These are phyloP conservation scores for Citrus medica DNA, from an alignment of 345 rosid species.

Conservation along the genomic window DNA sequence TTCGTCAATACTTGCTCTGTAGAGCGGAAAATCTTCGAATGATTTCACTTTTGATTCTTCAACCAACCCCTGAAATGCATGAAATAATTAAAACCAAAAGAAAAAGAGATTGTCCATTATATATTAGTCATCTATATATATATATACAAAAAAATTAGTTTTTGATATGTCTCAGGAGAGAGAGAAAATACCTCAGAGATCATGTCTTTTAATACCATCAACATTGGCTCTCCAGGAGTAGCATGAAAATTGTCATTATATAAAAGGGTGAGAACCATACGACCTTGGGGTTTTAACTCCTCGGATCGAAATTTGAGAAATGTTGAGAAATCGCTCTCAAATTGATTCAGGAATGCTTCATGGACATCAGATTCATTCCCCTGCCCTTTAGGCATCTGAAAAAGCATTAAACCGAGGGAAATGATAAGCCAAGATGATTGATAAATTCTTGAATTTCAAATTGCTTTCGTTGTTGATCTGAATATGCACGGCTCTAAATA, in stretches of 20 bases:
- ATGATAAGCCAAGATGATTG: neutral
- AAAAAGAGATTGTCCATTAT: neutral
- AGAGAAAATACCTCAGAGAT: constrained; percentile 8
- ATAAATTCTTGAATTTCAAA: neutral
- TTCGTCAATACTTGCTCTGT: constrained; percentile 7
- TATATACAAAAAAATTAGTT: neutral
- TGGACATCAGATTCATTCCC: constrained; percentile 1
- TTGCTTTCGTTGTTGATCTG: too few species aligned
- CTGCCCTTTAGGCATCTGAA: neutral
- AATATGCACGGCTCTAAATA: too few species aligned
- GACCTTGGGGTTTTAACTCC: constrained; percentile 14
- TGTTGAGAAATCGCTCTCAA: constrained; percentile 6
- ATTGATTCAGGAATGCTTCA: constrained; percentile 9
- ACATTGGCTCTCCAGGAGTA: neutral
- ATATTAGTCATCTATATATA: too few species aligned
- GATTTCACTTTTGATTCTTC: constrained; percentile 2
- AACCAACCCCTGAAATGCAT: neutral
- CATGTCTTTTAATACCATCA: constrained; percentile 3
- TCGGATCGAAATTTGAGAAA: constrained; percentile 9
- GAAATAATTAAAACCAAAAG: too few species aligned
- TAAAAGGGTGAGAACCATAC: constrained; percentile 9
- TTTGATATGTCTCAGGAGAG: neutral
- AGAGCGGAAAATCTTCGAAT: constrained; percentile 9
- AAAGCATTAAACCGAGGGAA: neutral
- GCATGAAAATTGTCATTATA: neutral